Evolutionary conservation across 2,329 filamentous ascomycete species (phyloP), one percentile per base, ranked within the genome.

Genomic region (Mariannaea elegans): DNA sequence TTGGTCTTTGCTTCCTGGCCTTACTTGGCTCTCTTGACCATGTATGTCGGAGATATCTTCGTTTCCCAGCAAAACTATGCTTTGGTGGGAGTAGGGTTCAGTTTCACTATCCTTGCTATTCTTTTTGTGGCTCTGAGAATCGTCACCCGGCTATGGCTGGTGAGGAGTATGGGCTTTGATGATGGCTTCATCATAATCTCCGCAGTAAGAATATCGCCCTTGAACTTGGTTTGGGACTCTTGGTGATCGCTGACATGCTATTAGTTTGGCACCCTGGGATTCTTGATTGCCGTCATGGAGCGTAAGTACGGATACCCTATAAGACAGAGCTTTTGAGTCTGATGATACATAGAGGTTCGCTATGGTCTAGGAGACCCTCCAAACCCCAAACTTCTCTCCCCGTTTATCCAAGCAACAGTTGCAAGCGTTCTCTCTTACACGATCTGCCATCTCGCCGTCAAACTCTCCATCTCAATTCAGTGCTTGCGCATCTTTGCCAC

Each of bases 401-500:
- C 21, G 46, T 71, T 71, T 45, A 62, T 71, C 13, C 59, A 59
- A n/a, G 57, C 68, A 8, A 65, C 65, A 13, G 61, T 61, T 48
- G 66, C 62, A 13, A 71, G 65, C 19, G 62, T 72, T 50, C 50
- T 69, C 7, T 47, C 60, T 23, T 72, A 73, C 62, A 72, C 60
- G 49, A 45, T 68, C 44, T 63, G 65, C 18, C 69, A 71, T 42
- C 45, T 71, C 9, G 42, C 61, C 27, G 61, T 72, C 56, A 73
- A 73, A 50, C 64, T 73, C 44, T 73, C 71, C 32, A 70, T 73
- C 48, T 48, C 69, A 9, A 62, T 71, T 21, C 71, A 72, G 52
- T 73, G 69, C 61, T 57, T 59, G 42, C 71, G 71, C 41, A 71
- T 73, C 52, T 72, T 73, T 49, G 58, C 39, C 16, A 49, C 56